A percentile compares a stretch with the other conserved stretches of the same genome.
These are phyloP conservation scores for Ophiocordyceps sinensis DNA, from an alignment of 2,329 filamentous ascomycete genomes.

Conservation along the genomic window DNA sequence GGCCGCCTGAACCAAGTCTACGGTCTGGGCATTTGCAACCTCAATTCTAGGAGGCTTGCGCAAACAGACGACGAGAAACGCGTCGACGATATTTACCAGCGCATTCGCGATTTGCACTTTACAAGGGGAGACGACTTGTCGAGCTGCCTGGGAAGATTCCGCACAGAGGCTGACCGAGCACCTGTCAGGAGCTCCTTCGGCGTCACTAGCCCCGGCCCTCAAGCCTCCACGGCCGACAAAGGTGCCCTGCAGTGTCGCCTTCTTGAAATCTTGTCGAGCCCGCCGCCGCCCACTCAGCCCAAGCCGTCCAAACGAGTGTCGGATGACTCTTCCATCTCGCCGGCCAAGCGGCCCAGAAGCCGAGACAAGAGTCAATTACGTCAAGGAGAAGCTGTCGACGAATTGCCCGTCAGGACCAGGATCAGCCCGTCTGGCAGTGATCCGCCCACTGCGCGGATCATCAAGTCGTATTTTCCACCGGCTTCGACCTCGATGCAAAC, in stretches of 20 bases:
- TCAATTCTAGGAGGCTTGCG: conserved; percentile 6
- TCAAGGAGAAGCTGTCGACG: conserved; percentile 1
- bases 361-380: background rate
- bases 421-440: background rate
- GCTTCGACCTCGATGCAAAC: background rate
- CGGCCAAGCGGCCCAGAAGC: background rate
- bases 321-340: background rate
- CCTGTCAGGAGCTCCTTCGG: too few relatives aligned
- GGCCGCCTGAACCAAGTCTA: conserved; percentile 12
- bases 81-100: too few relatives aligned
- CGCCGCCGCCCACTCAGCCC: background rate
- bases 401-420: conserved; percentile 5
- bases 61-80: too few relatives aligned
- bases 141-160: too few relatives aligned
- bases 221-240: too few relatives aligned
- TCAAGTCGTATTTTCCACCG: background rate
- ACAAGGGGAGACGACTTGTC: too few relatives aligned
- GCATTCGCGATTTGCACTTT: too few relatives aligned
- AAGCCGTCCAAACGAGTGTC: background rate
- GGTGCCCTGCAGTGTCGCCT: background rate
- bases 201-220: too few relatives aligned
- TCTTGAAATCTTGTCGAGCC: background rate
- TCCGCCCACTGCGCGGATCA: background rate
- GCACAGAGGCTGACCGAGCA: too few relatives aligned
- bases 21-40: conserved; percentile 9